Base-by-base conservation (phyloP, 129 eudicot species). In the Flaveria ramosissima region DNA sequence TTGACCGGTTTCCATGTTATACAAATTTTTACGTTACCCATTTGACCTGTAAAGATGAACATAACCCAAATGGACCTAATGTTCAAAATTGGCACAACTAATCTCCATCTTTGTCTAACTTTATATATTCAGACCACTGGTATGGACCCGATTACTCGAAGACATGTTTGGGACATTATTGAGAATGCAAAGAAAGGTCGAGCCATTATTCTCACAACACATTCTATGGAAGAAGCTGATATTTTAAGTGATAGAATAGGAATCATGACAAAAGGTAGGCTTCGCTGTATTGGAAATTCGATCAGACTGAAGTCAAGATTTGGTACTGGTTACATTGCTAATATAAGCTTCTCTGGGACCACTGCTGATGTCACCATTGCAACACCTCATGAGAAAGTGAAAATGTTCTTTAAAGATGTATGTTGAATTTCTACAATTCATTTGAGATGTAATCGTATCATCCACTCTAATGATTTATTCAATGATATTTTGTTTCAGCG, bases 221-320 rank as follows among this genome's bases (percentile, higher is more conserved):
- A 95, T 79, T 95, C 97, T 23, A 91, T 95, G 99, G 99, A 95
- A 85, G 99, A 95, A 84, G 99, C 99, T 46, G 99, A 95, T 59
- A 85, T 95, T 42, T 88, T 95, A 78, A 77, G 97, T 57, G 99
- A 95, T 68, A 87, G 96, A 50, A 88, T 95, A 62, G 99, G 97
- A 27, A 95, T 95, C 59, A 89, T 95, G 99, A 91, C 99, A 51
- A 95, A 91, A 84, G 99, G 99, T 63, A 87, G 83, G 74, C 97
- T 95, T 76, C 94, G 97, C 36, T 91, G 97, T 83, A 88, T 91
- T 20, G 99, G 99, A 41, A 91, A 96, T 41, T 91, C 99, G n/a
- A 86, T 95, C 81, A 79, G 96, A 69, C 77, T 95, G 64, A 95
- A 95, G 62, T 87, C 94, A 64, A 80, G 88, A 75, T 91, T 95